Base-by-base conservation (phyloP, 2,329 filamentous ascomycete genomes). In the Fusarium solani-melongenae region DNA sequence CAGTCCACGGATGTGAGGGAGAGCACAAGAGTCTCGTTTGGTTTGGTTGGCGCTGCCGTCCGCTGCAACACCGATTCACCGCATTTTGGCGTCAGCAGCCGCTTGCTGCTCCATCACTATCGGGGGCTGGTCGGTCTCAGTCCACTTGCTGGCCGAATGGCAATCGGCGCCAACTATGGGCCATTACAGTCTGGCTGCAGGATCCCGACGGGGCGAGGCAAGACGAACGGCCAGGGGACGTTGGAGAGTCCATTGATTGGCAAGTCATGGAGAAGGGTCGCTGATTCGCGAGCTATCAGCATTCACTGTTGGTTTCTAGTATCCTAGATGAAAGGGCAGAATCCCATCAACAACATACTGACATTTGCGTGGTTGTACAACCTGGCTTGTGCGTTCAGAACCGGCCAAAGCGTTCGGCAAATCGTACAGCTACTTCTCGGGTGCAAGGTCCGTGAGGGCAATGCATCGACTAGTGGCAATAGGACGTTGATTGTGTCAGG, bases 51-150 rank as follows among this genome's bases (percentile, higher is more conserved):
- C 66, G 70, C 63, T 67, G 63, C 68, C 51, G 63, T 72, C 56
- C 66, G 63, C 62, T 70, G 60, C 61, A 68, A 60, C 49, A 59
- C 60, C 57, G 69, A 77, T 78, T 78, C 77, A 78, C 77, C 77
- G 77, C 77, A 78, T 77, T 78, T 78, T 78, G 76, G 69, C 72
- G 69, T 70, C 69, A 71, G 71, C 73, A 71, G 59, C 49, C 49
- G 27, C 49, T 53, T 51, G 66, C 15, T 63, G 76, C 66, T 67
- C 70, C 66, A 64, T 74, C 56, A 67, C 68, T 62, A 63, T 76
- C 74, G 68, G 71, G 55, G 67, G 63, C 70, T 74, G 72, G 66
- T 51, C 46, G 17, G 49, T 68, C 62, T 64, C 74, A 65, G 67
- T 59, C 71, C 64, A 57, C 49, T 49, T 66, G 49, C 69, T 74